Conservation (phyloP, 352 stramenopile species). For the Globisporangium solare region DNA sequence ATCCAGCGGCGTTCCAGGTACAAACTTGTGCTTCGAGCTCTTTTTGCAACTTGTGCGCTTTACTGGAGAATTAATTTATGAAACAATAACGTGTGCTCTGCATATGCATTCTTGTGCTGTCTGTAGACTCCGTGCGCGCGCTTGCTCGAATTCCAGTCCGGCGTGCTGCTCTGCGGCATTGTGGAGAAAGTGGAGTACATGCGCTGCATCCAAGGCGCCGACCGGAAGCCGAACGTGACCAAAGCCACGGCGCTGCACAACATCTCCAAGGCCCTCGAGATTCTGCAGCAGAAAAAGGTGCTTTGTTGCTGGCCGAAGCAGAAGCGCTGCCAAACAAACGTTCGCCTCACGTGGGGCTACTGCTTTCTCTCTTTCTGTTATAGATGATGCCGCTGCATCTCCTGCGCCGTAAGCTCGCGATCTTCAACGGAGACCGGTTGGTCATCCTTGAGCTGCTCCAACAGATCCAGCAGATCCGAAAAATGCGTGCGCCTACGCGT, state of each 20-base stretch:
- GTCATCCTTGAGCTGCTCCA: slow-evolving; percentile 37
- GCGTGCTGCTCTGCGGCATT: slow-evolving; percentile 54
- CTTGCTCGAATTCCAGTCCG: slow-evolving; percentile 54
- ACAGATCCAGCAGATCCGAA: slow-evolving; percentile 49
- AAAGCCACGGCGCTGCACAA: slow-evolving; percentile 71
- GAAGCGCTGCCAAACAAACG: background rate
- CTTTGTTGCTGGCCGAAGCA: too few relatives aligned
- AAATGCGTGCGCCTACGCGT: slow-evolving; percentile 11
- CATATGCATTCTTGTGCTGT: background rate
- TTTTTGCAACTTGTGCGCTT: background rate
- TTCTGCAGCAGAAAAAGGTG: slow-evolving; percentile 66
- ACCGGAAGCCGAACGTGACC: slow-evolving; percentile 22
- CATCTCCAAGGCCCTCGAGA: slow-evolving; percentile 55
- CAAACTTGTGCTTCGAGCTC: background rate
- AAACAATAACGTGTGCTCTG: background rate
- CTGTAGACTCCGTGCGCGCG: slow-evolving; percentile 20
- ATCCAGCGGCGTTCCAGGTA: slow-evolving; percentile 30
- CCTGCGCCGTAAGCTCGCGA: slow-evolving; percentile 31
- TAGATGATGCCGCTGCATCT: slow-evolving; percentile 51
- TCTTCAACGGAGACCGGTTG: slow-evolving; percentile 28
- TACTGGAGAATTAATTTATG: too few relatives aligned
- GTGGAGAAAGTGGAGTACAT: slow-evolving; percentile 69
- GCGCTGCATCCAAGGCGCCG: slow-evolving; percentile 50
- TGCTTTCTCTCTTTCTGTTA: background rate
- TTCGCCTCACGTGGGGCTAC: background rate